Evolutionary conservation across 2,329 filamentous ascomycete species (phyloP), one percentile per base, ranked within the genome.

Genomic region (Xylariaceae sp.): DNA sequence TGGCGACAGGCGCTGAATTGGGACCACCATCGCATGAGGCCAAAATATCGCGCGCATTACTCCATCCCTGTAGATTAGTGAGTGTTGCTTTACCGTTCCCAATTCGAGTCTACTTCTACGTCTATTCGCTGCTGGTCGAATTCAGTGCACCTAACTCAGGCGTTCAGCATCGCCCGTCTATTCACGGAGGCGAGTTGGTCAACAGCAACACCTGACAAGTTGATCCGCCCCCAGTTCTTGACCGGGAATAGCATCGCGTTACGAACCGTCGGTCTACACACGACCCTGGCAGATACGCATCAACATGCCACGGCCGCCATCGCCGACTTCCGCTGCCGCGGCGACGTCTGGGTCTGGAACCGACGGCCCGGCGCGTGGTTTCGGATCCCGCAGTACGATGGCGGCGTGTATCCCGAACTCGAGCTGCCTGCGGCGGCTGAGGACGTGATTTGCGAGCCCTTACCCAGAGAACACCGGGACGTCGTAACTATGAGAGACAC

Each of bases 31-130:
- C 60, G 66, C 39, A 53, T 67, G 26, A 64, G 72, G 39, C 72
- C 71, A 4, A 68, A 67, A 50, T 65, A 73, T 45, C 67, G 71
- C 19, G 65, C 67, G 8, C 70, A 72, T 50, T 72, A 72, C 51
- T 72, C 71, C 3, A 69, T 75, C 41, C 58, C 70, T 6, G 65
- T 71, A 5, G 62, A 67, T 50, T 70, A 73, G 71, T 74, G 58
- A 62, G 72, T 67, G 4, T 4, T 14, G 2, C 11, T 21, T 33
- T 21, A 24, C 2, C 29, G 1, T 17, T 16, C 6, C 8, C 21
- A 11, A 28, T 36, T 26, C 2, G 5, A 23, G 14, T 4, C 19
- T 23, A 3, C 26, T 6, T 16, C 12, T 39, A 34, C 26, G 3
- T 29, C 17, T n/a, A 28, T 31, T 31, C n/a, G 34, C 26, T 19